Evolutionary conservation across 208 protist genomes (phyloP), one percentile per base, ranked within the genome.

Genomic region (Naegleria fowleri): DNA sequence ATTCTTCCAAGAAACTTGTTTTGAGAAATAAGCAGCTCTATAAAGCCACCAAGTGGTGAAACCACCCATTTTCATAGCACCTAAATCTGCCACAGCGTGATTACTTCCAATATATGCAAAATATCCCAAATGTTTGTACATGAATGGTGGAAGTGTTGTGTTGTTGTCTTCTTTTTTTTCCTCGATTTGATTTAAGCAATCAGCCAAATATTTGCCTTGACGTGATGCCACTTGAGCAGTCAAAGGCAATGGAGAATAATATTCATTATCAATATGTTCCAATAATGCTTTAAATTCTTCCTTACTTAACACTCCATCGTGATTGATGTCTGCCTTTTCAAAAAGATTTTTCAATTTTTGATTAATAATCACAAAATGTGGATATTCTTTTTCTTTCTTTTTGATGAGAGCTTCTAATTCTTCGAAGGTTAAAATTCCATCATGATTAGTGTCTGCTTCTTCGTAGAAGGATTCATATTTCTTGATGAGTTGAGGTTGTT

Each of bases 1-100:
- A 40, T 89, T 89, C 33, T 58, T 89, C 86, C 41, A 67, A 41
- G 86, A 89, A 0, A 67, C 9, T 67, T 89, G 86, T 40, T 89
- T 89, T 33, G 29, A 41, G 6, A 55, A 67, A 41, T 89, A 89
- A 29, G 51, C 41, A 67, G n/a, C 19, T 41, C 36, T 36, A 5
- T 40, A 89, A 40, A 41, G 15, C 7, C 11, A 36, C 22, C 5
- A 89, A 67, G 48, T 19, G 5, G 25, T 6, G 5, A 11, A 38
- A 5, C 86, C 19, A 6, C 48, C 48, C 22, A 38, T 40, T 5
- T 16, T 89, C 13, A 39, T 55, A 25, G 4, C 48, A 29, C 4
- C 1, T 13, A 89, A n/a, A 7, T 89, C 86, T n/a, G 48, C 41
- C 13, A 89, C 86, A n/a, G 48, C 48, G n/a, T 67, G 22, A 19